Evolutionary conservation across 805 yeast species (phyloP).

Genomic region (Maudiozyma barnettii): DNA sequence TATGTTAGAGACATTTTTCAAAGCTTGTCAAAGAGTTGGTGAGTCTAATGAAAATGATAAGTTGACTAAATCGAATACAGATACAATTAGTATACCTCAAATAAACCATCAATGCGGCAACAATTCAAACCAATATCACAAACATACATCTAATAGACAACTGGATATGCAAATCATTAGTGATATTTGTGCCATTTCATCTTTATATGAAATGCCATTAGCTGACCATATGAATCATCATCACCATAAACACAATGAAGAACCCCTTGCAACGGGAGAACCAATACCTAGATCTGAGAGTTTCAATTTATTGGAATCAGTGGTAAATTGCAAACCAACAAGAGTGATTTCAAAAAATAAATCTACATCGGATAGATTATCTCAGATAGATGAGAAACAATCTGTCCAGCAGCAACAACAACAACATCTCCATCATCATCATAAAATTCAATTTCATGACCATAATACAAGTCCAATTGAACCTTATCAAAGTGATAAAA

Average conservation of each 20-base stretch:
- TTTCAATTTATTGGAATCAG: constrained; percentile 9
- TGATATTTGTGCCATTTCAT: constrained; percentile 27
- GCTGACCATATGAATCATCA: constrained; percentile 26
- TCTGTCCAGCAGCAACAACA: not conserved
- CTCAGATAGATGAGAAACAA: too few relatives aligned
- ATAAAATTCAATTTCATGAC: constrained; percentile 30
- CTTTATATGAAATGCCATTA: constrained; percentile 27
- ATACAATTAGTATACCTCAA: not conserved
- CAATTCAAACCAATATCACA: constrained; percentile 5
- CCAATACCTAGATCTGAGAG: not conserved
- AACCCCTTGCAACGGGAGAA: not conserved
- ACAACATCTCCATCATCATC: constrained; percentile 31
- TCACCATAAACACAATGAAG: constrained; percentile 6
- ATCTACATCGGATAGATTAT: not conserved
- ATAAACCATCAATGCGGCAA: not conserved
- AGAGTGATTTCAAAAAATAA: too few relatives aligned
- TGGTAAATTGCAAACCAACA: constrained; percentile 1
- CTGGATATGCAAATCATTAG: constrained; percentile 24
- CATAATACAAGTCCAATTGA: constrained; percentile 11
- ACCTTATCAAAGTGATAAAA: not conserved
- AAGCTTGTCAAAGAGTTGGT: constrained; percentile 20
- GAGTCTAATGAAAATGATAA: not conserved
- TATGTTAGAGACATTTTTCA: constrained; percentile 28
- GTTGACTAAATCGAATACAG: not conserved
- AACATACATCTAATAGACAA: constrained; percentile 18